Evolutionary conservation across 164 flowering plant genomes (phyloP), one percentile per base, ranked within the genome.

Genomic region (Stephania japonica): DNA sequence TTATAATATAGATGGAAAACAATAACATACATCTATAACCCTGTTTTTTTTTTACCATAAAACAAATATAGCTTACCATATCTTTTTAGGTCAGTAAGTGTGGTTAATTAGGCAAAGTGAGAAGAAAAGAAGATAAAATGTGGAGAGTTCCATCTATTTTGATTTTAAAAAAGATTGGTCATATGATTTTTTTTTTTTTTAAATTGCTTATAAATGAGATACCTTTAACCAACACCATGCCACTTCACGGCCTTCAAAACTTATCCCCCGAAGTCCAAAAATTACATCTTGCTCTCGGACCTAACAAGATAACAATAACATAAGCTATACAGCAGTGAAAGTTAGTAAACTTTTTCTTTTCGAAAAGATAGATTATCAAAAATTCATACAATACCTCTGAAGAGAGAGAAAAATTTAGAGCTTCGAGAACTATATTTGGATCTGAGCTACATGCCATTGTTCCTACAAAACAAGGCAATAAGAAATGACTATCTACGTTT

Each of bases 151-250:
- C 5, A 61, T 23, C 11, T 5, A 62, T 50, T 50, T 50, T 4
- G 19, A 26, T 26, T 62, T n/a, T 21, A 24, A 44, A 53, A 25
- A 7, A 3, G 70, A 62, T 24, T 25, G 65, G 1, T 62, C 7
- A 62, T 26, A 79, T 72, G 18, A 16, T n/a, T n/a, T n/a, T n/a
- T n/a, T n/a, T n/a, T n/a, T n/a, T n/a, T n/a, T n/a, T n/a, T n/a
- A n/a, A n/a, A n/a, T n/a, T n/a, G n/a, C n/a, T n/a, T n/a, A n/a
- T n/a, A n/a, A n/a, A n/a, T n/a, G 13, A 50, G 59, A 12, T 81
- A 92, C 98, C 93, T 92, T 81, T 77, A 92, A 83, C 98, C 98
- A 94, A 53, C 73, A 76, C 98, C 98, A 92, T 47, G 98, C 93
- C 61, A 75, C 80, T 81, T 91, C 98, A 44, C 92, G 93, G 61